phyloP scores from a whole-genome alignment of 1,284 basidiomycete genomes.

The Sutorius eximius region DNA sequence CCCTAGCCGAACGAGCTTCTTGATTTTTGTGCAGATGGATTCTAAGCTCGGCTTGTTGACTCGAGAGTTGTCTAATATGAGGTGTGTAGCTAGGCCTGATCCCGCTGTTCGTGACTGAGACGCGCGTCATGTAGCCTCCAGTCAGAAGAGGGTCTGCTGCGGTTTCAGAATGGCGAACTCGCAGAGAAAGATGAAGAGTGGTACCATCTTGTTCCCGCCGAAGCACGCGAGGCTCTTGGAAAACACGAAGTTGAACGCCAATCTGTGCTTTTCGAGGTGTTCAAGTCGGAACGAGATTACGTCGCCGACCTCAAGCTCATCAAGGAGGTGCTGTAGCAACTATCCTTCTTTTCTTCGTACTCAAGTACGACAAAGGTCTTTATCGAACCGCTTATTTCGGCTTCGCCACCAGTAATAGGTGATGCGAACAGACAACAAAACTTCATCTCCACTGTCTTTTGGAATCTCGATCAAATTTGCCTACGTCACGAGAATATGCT shows the following conservation, averaged over 20 bases:
- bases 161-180: slow-evolving; percentile 64
- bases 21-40: slow-evolving; percentile 26
- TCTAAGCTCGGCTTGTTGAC: slow-evolving; percentile 39
- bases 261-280: slow-evolving; percentile 78
- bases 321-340: slow-evolving; percentile 48
- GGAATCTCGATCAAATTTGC: slow-evolving; percentile 65
- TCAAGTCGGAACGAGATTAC: slow-evolving; percentile 81
- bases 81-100: slow-evolving; percentile 43
- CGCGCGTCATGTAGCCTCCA: slow-evolving; percentile 41
- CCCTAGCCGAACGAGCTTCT: neutral
- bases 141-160: slow-evolving; percentile 61
- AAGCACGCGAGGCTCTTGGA: slow-evolving; percentile 65
- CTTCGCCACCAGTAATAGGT: slow-evolving; percentile 56
- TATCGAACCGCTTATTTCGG: slow-evolving; percentile 56
- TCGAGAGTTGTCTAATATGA: slow-evolving; percentile 52
- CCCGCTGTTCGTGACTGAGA: slow-evolving; percentile 19
- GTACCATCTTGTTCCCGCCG: slow-evolving; percentile 70
- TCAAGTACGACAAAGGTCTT: slow-evolving; percentile 51
- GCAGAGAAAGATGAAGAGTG: slow-evolving; percentile 69
- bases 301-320: slow-evolving; percentile 71
- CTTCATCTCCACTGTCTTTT: slow-evolving; percentile 75
- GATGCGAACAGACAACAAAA: slow-evolving; percentile 46
- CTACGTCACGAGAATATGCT: slow-evolving; percentile 66
- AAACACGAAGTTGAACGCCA: slow-evolving; percentile 76
- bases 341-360: neutral